Percentiles rank a stretch among this genome's conserved stretches.
These are phyloP conservation scores for Atkinsonella texensis DNA, from an alignment of 2,329 filamentous ascomycete genomes.

Conservation along the genomic window DNA sequence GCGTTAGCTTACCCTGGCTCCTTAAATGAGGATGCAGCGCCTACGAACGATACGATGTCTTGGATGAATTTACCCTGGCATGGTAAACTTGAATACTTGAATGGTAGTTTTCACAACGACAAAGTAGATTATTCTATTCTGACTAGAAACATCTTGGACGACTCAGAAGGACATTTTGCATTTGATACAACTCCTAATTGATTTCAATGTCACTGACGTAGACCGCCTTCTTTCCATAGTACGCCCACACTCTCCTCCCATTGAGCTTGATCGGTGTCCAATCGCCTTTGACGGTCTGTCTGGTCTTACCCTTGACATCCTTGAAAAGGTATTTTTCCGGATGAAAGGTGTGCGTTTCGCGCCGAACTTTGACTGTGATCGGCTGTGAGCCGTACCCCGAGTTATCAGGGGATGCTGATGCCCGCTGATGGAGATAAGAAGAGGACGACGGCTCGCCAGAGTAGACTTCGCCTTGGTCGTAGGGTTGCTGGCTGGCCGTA, in stretches of 20 bases:
- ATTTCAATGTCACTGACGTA: conserved; percentile 3
- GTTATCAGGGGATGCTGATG: not conserved
- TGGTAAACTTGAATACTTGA: conserved; percentile 5
- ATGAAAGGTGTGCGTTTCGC: not conserved
- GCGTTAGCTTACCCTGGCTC: not conserved
- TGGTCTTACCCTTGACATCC: not conserved
- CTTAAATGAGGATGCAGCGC: not conserved
- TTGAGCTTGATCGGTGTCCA: not conserved
- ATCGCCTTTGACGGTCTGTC: not conserved
- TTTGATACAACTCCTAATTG: not conserved
- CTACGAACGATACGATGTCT: not conserved
- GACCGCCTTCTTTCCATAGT: not conserved
- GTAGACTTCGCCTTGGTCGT: too few species aligned
- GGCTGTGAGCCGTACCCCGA: too few species aligned
- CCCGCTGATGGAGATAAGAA: not conserved
- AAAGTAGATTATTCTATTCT: conserved; percentile 1
- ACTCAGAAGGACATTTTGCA: not conserved
- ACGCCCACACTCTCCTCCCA: not conserved
- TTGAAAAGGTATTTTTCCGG: not conserved
- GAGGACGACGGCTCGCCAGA: too few species aligned
- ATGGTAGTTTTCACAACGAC: conserved; percentile 6
- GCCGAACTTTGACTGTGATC: not conserved
- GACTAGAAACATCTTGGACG: not conserved
- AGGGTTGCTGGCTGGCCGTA: not conserved
- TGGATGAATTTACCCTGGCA: conserved; percentile 4